Evolutionary conservation across 2,329 filamentous ascomycete species (phyloP).

Genomic region (Capronia coronata): DNA sequence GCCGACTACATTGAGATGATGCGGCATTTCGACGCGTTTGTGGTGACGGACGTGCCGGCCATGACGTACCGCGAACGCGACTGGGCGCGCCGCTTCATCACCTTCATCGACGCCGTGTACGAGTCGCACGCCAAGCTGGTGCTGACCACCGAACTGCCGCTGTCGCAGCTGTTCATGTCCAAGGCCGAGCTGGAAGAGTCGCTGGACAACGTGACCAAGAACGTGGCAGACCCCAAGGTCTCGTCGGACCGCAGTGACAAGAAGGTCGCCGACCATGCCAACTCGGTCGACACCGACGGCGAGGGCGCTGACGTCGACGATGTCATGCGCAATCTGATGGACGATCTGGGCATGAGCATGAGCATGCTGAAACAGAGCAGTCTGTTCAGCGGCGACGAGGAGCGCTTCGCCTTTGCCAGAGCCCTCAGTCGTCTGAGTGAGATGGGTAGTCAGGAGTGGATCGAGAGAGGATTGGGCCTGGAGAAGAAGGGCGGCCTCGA

Average conservation of each 20-base stretch:
- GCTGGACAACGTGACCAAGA: constrained; percentile 37
- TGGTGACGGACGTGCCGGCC: constrained; percentile 82
- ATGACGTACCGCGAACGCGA: constrained; percentile 86
- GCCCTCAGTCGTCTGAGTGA: constrained; percentile 77
- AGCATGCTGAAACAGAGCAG: constrained; percentile 74
- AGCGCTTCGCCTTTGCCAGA: constrained; percentile 89
- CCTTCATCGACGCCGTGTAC: constrained; percentile 94
- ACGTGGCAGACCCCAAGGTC: constrained; percentile 26
- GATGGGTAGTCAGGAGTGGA: constrained; percentile 94
- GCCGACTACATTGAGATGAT: constrained; percentile 93
- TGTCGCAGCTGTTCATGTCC: constrained; percentile 80
- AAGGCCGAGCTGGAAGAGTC: constrained; percentile 60
- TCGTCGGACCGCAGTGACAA: constrained; percentile 29
- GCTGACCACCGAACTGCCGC: constrained; percentile 77
- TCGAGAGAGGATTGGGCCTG: constrained; percentile 64
- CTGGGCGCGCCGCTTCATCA: constrained; percentile 87
- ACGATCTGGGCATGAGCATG: constrained; percentile 80
- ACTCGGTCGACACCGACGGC: constrained; percentile 35
- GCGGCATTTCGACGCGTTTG: constrained; percentile 82
- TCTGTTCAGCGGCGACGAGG: constrained; percentile 90
- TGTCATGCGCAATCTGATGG: constrained; percentile 73
- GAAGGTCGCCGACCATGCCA: constrained; percentile 36
- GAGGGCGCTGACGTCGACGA: constrained; percentile 54
- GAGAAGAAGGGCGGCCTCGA: constrained; percentile 39
- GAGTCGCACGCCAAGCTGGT: constrained; percentile 91